phyloP scores from a whole-genome alignment of 2,329 filamentous ascomycete species.

The Beauveria caledonica region DNA sequence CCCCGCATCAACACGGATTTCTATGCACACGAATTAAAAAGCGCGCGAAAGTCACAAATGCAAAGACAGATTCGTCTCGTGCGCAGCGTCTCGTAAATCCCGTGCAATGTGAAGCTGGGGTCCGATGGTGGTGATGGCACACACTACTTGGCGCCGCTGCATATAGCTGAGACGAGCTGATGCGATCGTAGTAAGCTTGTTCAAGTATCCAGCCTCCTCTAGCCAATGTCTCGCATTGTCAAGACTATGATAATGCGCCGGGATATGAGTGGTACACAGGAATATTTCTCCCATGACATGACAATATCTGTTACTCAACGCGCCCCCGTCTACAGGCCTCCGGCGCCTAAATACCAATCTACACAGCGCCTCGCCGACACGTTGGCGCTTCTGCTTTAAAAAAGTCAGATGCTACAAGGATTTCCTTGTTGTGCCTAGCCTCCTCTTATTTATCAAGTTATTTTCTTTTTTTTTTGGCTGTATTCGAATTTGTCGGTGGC shows the following conservation, averaged over 20 bases:
- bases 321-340: neutral
- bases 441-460: neutral
- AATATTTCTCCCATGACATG: neutral
- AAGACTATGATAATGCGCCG: neutral
- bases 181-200: neutral
- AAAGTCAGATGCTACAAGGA: neutral
- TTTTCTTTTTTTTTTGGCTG: neutral
- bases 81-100: neutral
- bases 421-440: neutral
- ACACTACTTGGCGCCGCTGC: neutral
- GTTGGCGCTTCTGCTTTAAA: neutral
- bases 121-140: neutral
- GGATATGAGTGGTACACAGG: neutral
- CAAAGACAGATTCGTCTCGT: neutral
- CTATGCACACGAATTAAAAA: neutral
- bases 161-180: neutral
- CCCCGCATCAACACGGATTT: neutral
- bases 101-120: neutral
- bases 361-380: neutral
- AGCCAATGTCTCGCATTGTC: neutral
- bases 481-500: neutral
- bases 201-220: neutral
- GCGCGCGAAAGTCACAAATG: neutral
- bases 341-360: neutral
- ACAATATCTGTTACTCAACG: conserved; percentile 1